Base-by-base conservation (phyloP, 2,329 filamentous ascomycete genomes). In the Fusarium pilosicola region DNA sequence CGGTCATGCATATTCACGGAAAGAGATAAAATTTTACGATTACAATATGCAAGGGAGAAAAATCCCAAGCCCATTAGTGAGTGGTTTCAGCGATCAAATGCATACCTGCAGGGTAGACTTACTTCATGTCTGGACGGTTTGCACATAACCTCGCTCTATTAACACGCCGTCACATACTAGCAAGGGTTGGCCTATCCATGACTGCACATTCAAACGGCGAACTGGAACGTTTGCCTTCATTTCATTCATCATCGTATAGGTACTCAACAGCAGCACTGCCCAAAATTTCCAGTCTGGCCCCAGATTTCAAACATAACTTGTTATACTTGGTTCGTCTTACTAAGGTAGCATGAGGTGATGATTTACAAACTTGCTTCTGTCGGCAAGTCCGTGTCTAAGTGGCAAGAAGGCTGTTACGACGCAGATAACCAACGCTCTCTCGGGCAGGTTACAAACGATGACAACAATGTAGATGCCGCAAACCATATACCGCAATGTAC, bases 401-500 rank as follows among this genome's bases (percentile, higher is more conserved):
- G 20, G 55, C 38, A 30, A n/a, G 38, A 41, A 49, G 41, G 34
- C 42, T 14, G 30, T 44, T 49, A n/a, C 24, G 42, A 57, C 38
- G 26, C 14, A 73, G 46, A 48, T 56, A 56, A 72, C 39, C 32
- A 66, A 66, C 44, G 34, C 41, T 46, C 41, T 55, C 51, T 49
- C 32, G 42, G 48, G 49, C 42, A 69, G 41, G 48, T 54, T 52
- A 60, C 66, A 65, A 62, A 68, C 26, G 66, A 74, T 66, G 74
- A 72, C 72, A 74, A 66, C 30, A 55, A 63, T 70, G 66, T 62
- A 66, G 61, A 69, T 75, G 65, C 52, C 65, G 58, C 58, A 60
- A 70, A 66, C 66, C 67, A 70, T 65, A 60, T 69, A 58, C 54
- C 51, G 39, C 63, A 66, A 72, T 73, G 51, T 62, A 65, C 46